Evolutionary conservation across 2,329 filamentous ascomycete species (phyloP).

Genomic region (Rachicladosporium sp.): DNA sequence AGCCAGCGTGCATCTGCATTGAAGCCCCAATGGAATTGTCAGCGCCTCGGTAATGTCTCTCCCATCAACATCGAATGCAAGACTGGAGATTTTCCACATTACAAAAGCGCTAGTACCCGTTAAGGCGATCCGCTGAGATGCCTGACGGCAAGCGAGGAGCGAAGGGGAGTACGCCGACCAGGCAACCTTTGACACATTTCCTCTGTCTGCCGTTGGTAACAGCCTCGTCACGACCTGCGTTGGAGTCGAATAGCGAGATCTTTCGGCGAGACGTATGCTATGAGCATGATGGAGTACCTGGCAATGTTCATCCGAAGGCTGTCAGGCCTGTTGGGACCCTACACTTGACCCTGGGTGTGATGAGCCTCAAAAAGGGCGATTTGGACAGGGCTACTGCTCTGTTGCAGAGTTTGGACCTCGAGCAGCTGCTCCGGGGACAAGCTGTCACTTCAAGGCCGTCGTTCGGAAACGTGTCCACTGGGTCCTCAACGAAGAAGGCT

Average conservation of each 20-base stretch:
- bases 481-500: neutral
- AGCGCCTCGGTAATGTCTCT: too few species aligned
- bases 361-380: constrained; percentile 52
- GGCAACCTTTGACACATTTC: constrained; percentile 55
- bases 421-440: constrained; percentile 8
- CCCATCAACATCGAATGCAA: too few species aligned
- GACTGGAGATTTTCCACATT: too few species aligned
- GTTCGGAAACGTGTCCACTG: too few species aligned
- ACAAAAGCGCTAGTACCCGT: too few species aligned
- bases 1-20: too few species aligned
- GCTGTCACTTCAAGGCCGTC: neutral
- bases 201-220: constrained; percentile 63
- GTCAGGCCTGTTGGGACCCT: constrained; percentile 67
- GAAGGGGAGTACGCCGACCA: constrained; percentile 7
- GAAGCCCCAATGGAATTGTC: too few species aligned
- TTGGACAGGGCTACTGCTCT: constrained; percentile 36
- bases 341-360: constrained; percentile 77
- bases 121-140: too few species aligned
- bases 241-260: constrained; percentile 47
- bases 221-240: constrained; percentile 46
- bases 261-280: constrained; percentile 47
- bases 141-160: too few species aligned
- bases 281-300: neutral
- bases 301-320: constrained; percentile 36
- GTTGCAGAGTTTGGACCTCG: constrained; percentile 17